phyloP scores from a whole-genome alignment of 495 filamentous ascomycete genomes.

The Sphaerosporella brunnea region DNA sequence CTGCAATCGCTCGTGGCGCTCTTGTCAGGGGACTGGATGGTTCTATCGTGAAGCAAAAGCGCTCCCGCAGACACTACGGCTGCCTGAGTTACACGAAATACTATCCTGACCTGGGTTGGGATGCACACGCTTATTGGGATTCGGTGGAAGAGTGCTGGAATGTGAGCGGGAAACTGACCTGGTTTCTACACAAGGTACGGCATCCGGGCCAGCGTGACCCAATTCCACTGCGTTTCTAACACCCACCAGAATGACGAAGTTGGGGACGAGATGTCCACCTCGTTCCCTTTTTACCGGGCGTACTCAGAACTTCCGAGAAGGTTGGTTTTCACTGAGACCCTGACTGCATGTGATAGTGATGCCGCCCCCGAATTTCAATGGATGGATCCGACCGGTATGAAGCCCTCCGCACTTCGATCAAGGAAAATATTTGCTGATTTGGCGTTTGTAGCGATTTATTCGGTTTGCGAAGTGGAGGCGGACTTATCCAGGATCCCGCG shows the following conservation, averaged over 20 bases:
- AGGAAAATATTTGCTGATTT: not conserved
- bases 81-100: not conserved
- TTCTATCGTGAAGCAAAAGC: constrained; percentile 14
- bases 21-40: constrained; percentile 17
- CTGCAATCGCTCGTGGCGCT: constrained; percentile 20
- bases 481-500: not conserved
- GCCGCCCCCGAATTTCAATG: not conserved
- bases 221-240: not conserved
- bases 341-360: not conserved
- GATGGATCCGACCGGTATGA: not conserved
- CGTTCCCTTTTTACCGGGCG: too few species aligned
- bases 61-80: constrained; percentile 16
- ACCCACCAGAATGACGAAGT: not conserved
- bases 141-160: not conserved
- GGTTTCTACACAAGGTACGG: not conserved
- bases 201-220: not conserved
- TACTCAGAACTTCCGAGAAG: too few species aligned
- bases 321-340: not conserved
- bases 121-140: not conserved
- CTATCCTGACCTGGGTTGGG: not conserved
- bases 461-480: not conserved
- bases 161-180: not conserved
- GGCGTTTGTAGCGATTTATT: not conserved
- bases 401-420: not conserved
- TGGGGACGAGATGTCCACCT: too few species aligned